These are phyloP conservation scores for Suillus paluster DNA, from an alignment of 768 basidiomycete genomes.

Conservation along the genomic window DNA sequence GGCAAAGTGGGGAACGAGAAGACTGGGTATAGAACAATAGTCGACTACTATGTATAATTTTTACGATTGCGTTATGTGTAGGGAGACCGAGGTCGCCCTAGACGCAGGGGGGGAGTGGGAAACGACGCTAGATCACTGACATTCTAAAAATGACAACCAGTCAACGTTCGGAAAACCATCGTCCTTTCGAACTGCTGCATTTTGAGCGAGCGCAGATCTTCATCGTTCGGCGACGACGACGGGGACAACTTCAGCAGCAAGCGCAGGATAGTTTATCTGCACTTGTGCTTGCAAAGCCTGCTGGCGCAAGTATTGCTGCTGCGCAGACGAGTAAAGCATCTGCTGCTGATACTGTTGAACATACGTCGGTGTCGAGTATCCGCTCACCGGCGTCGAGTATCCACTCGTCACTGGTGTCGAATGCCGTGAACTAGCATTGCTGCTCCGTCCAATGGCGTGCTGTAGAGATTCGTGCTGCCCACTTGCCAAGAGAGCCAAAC, in stretches of 20 bases:
- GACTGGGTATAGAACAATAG: slow-evolving; percentile 23
- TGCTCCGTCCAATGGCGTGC: slow-evolving; percentile 34
- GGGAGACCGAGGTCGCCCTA: background rate
- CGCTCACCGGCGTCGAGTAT: slow-evolving; percentile 34
- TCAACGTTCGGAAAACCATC: background rate
- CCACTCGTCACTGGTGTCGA: slow-evolving; percentile 35
- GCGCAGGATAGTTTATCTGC: slow-evolving; percentile 25
- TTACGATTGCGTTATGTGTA: slow-evolving; percentile 32
- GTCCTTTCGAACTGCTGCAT: background rate
- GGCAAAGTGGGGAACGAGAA: slow-evolving; percentile 13
- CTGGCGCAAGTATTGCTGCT: slow-evolving; percentile 40
- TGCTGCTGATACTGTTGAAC: slow-evolving; percentile 41
- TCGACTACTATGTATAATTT: slow-evolving; percentile 40
- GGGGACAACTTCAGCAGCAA: background rate
- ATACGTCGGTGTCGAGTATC: slow-evolving; percentile 34
- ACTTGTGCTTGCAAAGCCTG: slow-evolving; percentile 36
- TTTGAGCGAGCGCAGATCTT: background rate
- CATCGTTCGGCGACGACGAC: slow-evolving; percentile 1
- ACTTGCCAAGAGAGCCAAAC: slow-evolving; percentile 80
- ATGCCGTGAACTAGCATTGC: slow-evolving; percentile 35
- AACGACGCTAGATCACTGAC: slow-evolving; percentile 15
- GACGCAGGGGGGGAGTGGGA: slow-evolving; percentile 15
- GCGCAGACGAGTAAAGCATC: slow-evolving; percentile 41
- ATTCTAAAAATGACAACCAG: slow-evolving; percentile 4
- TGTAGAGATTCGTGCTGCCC: slow-evolving; percentile 66